phyloP scores from a whole-genome alignment of 2,329 filamentous ascomycete species.

The Xylaria sp. region DNA sequence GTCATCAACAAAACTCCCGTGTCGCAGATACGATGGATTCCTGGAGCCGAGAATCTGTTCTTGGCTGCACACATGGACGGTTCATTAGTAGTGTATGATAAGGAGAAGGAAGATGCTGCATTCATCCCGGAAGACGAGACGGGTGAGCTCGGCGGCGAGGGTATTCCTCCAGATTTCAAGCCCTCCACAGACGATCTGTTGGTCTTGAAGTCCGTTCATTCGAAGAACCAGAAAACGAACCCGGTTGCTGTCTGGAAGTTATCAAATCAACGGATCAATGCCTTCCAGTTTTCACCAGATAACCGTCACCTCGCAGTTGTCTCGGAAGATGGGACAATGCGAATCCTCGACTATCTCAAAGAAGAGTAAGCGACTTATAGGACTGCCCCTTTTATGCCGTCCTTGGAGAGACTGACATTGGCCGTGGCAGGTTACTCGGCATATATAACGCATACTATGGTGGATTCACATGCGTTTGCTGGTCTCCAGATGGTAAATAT shows the following conservation, averaged over 20 bases:
- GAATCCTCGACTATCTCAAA: conserved; percentile 85
- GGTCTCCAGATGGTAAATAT: conserved; percentile 96
- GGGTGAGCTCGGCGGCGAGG: conserved; percentile 27
- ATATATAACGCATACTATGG: conserved; percentile 91
- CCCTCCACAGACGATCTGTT: conserved; percentile 51
- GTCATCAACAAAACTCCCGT: conserved; percentile 82
- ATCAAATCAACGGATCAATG: conserved; percentile 84
- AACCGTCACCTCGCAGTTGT: conserved; percentile 81
- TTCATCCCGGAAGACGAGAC: conserved; percentile 19
- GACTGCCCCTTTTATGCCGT: not conserved
- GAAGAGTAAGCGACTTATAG: conserved; percentile 61
- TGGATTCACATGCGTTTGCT: conserved; percentile 86
- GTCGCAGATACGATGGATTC: conserved; percentile 86
- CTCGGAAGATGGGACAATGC: conserved; percentile 82
- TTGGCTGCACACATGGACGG: conserved; percentile 90
- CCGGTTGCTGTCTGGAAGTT: conserved; percentile 90
- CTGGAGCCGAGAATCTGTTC: conserved; percentile 88
- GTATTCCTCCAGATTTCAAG: conserved; percentile 35
- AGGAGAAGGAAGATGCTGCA: conserved; percentile 69
- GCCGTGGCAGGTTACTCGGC: conserved; percentile 62
- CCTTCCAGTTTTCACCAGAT: conserved; percentile 88
- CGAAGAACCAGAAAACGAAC: conserved; percentile 88
- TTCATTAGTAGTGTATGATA: conserved; percentile 88
- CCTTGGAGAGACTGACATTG: conserved; percentile 6
- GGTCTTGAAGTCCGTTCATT: conserved; percentile 86